Evolutionary conservation across 345 rosid species (phyloP).

Genomic region (Eutrema japonicum): DNA sequence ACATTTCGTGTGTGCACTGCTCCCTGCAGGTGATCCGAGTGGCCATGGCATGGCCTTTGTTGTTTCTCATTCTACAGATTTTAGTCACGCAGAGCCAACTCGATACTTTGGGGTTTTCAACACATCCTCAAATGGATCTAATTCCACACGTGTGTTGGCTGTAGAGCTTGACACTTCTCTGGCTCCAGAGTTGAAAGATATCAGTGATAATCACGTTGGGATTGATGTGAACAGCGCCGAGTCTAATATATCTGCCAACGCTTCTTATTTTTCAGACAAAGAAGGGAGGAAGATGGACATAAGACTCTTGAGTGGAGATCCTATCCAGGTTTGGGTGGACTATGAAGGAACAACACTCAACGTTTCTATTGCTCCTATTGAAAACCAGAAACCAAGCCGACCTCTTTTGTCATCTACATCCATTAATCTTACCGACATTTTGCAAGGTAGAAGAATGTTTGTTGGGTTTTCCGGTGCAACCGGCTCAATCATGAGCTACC

Average conservation of each 20-base stretch:
- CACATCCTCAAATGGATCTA: constrained; percentile 17
- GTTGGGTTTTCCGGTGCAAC: constrained; percentile 71
- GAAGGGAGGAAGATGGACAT: constrained; percentile 39
- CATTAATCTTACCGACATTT: constrained; percentile 49
- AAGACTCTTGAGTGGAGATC: constrained; percentile 47
- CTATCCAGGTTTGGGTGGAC: constrained; percentile 74
- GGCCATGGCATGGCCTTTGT: constrained; percentile 57
- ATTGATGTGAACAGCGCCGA: constrained; percentile 54
- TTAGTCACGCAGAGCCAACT: constrained; percentile 23
- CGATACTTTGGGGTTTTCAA: constrained; percentile 60
- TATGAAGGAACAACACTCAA: constrained; percentile 51
- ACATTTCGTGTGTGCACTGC: constrained; percentile 47
- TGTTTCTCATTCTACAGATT: constrained; percentile 42
- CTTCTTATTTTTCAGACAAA: constrained; percentile 48
- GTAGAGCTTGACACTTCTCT: constrained; percentile 60
- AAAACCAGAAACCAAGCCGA: constrained; percentile 42
- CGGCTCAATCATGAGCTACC: constrained; percentile 46
- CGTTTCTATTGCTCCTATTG: constrained; percentile 56
- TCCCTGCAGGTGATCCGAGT: constrained; percentile 39
- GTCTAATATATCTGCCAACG: constrained; percentile 45
- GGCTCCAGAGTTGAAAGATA: constrained; percentile 52
- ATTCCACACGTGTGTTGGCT: constrained; percentile 55
- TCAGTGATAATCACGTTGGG: constrained; percentile 62
- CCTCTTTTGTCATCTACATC: constrained; percentile 57
- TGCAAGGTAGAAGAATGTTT: constrained; percentile 49